phyloP scores from a whole-genome alignment of 192 early-diverging fungal genomes.

The Coemansia aciculifera region DNA sequence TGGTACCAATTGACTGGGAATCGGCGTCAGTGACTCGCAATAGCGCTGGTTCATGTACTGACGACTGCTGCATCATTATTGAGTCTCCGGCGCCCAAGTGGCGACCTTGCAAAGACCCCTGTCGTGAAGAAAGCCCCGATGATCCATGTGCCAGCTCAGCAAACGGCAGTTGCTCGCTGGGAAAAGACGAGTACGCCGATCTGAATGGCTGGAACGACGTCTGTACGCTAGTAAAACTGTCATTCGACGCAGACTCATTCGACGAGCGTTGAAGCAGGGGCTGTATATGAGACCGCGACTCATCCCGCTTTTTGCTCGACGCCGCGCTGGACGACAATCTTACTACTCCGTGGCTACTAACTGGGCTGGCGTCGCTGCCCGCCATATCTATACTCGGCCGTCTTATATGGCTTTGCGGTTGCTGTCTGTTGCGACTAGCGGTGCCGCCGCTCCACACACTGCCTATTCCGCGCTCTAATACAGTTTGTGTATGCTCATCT shows the following conservation, averaged over 20 bases:
- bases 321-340: conserved; percentile 4
- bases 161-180: conserved; percentile 9
- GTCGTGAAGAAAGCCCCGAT: conserved; percentile 4
- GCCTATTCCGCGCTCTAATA: conserved; percentile 29
- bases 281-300: not conserved
- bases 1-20: conserved; percentile 23
- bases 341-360: conserved; percentile 9
- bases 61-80: conserved; percentile 3
- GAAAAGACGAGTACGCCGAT: conserved; percentile 37
- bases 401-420: not conserved
- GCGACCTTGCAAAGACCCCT: not conserved
- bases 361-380: not conserved
- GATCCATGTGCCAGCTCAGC: conserved; percentile 1
- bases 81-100: not conserved
- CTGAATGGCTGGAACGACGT: conserved; percentile 32
- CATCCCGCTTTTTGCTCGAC: not conserved
- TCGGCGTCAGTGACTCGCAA: conserved; percentile 18
- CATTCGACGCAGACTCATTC: conserved; percentile 11
- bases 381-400: conserved; percentile 7
- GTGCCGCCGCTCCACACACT: conserved; percentile 29
- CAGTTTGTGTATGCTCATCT: conserved; percentile 17
- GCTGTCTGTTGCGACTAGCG: not conserved
- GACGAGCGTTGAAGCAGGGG: not conserved
- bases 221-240: conserved; percentile 28
- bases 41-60: conserved; percentile 30